These are phyloP conservation scores for Talaromyces sp. DNA, from an alignment of 2,329 filamentous ascomycete species.

Conservation along the genomic window DNA sequence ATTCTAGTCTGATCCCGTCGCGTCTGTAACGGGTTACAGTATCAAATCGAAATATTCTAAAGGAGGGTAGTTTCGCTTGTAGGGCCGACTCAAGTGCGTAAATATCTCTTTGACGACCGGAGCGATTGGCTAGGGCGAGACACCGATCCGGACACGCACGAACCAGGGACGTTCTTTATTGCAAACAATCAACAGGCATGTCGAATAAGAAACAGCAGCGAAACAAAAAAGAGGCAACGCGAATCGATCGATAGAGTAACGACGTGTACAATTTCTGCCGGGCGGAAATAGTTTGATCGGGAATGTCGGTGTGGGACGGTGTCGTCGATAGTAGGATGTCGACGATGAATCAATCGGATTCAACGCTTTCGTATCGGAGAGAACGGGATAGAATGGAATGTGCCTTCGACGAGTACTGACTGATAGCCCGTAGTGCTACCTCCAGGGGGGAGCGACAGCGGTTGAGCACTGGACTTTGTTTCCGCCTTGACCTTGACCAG, in stretches of 20 bases:
- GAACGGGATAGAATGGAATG: background rate
- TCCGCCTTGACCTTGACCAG: slow-evolving; percentile 1
- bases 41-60: background rate
- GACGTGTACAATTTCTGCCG: background rate
- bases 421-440: background rate
- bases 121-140: background rate
- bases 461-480: slow-evolving; percentile 8
- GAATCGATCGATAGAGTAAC: background rate
- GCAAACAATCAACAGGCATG: slow-evolving; percentile 3
- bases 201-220: background rate
- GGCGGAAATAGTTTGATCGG: background rate
- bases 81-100: background rate
- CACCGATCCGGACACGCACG: background rate
- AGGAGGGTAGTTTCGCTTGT: background rate
- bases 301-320: slow-evolving; percentile 9
- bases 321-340: background rate
- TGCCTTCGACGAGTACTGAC: background rate
- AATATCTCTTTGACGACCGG: background rate
- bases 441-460: background rate
- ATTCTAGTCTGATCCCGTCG: slow-evolving; percentile 27
- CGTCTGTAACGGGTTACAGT: background rate
- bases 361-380: background rate
- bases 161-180: slow-evolving; percentile 5
- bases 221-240: background rate
- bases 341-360: background rate